Percentiles rank a stretch among this genome's conserved stretches.
Evolutionary conservation across 352 stramenopile genomes (phyloP).

Genomic region (Phytopythium delawarense): DNA sequence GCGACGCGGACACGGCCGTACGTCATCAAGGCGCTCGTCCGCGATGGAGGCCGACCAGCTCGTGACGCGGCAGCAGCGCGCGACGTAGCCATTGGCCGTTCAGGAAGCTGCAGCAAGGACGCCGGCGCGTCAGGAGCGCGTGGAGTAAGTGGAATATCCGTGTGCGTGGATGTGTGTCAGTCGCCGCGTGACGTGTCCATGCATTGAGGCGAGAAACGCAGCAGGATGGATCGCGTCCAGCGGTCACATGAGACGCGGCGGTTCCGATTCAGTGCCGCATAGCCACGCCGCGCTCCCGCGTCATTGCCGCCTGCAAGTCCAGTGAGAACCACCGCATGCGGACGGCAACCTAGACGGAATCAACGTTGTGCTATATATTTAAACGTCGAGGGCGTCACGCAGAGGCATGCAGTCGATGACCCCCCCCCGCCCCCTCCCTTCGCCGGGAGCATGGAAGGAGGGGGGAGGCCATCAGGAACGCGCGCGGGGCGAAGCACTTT

Average conservation of each 20-base stretch:
- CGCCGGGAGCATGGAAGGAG: too few relatives aligned
- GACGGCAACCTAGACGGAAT: too few relatives aligned
- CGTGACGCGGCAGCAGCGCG: background rate
- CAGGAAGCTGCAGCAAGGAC: background rate
- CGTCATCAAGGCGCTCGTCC: background rate
- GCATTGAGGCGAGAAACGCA: background rate
- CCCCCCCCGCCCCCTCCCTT: too few relatives aligned
- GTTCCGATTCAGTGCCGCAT: slow-evolving; percentile 4
- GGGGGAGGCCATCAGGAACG: background rate
- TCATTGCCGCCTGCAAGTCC: background rate
- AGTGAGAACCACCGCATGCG: too few relatives aligned
- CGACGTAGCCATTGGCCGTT: background rate
- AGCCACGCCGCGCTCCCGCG: background rate
- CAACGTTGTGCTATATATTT: too few relatives aligned
- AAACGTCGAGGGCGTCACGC: too few relatives aligned
- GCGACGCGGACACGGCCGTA: background rate
- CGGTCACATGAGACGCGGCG: slow-evolving; percentile 3
- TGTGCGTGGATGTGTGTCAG: background rate
- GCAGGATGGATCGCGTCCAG: background rate
- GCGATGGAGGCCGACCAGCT: background rate
- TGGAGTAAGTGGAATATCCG: background rate
- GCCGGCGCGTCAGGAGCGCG: background rate
- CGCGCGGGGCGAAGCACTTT: slow-evolving; percentile 10
- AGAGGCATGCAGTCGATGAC: too few relatives aligned
- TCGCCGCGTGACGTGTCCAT: background rate